Conservation (phyloP, 805 yeast genomes). For the Pichia phayaonensis region DNA sequence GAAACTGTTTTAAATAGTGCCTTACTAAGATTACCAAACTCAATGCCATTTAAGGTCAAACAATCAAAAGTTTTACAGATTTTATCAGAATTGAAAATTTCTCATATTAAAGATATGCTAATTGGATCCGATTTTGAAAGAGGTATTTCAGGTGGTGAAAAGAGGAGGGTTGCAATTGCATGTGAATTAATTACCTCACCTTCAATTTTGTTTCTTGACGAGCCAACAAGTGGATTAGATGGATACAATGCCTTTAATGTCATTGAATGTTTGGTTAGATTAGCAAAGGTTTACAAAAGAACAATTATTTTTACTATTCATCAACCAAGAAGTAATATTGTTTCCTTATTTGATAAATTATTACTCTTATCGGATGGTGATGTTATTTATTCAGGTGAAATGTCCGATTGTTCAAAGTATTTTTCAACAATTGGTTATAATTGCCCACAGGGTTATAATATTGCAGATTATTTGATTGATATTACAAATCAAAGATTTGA, state of each 20-base stretch:
- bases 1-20: slow-evolving; percentile 95
- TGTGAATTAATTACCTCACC: slow-evolving; percentile 91
- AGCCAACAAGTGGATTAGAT: slow-evolving; percentile 94
- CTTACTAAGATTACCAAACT: slow-evolving; percentile 70
- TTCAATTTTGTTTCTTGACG: slow-evolving; percentile 73
- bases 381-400: slow-evolving; percentile 82
- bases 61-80: slow-evolving; percentile 78
- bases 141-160: slow-evolving; percentile 93
- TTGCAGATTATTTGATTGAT: slow-evolving; percentile 91
- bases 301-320: slow-evolving; percentile 92
- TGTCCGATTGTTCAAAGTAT: slow-evolving; percentile 64
- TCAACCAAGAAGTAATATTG: slow-evolving; percentile 95
- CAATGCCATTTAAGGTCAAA: slow-evolving; percentile 69
- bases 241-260: slow-evolving; percentile 91
- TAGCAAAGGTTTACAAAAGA: slow-evolving; percentile 74
- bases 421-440: slow-evolving; percentile 66
- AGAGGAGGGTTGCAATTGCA: slow-evolving; percentile 86
- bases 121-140: slow-evolving; percentile 86
- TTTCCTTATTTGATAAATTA: slow-evolving; percentile 79
- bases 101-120: slow-evolving; percentile 72
- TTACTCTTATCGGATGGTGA: slow-evolving; percentile 78
- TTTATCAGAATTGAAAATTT: slow-evolving; percentile 74
- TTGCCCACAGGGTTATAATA: slow-evolving; percentile 85
- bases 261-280: slow-evolving; percentile 70
- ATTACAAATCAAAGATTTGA: slow-evolving; percentile 57